Conservation (phyloP, 257 asterid species). For the Lantana camara region DNA sequence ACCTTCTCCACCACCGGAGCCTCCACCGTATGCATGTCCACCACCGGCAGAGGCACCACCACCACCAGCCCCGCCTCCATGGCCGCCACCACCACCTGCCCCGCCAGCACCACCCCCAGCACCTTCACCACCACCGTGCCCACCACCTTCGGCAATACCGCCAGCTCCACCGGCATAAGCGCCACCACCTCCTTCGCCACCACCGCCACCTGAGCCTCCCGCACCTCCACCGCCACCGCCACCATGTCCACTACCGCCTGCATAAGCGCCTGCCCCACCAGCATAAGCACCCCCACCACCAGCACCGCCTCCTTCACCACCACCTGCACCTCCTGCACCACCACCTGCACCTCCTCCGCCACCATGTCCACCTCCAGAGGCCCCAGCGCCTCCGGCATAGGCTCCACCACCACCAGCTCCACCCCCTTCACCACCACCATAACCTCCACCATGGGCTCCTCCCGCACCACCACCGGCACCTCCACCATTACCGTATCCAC, state of each 20-base stretch:
- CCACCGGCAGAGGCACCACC: constrained; percentile 38
- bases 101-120: no score
- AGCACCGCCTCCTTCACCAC: constrained; percentile 31
- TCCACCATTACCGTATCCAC: constrained; percentile 51
- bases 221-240: constrained; percentile 45
- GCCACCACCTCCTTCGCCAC: constrained; percentile 59
- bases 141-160: constrained; percentile 42
- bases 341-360: constrained; percentile 51
- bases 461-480: constrained; percentile 42
- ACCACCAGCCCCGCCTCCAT: constrained; percentile 36
- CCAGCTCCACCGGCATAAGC: constrained; percentile 35
- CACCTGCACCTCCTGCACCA: constrained; percentile 46
- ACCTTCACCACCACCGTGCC: constrained; percentile 47
- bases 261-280: no score
- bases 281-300: constrained; percentile 42
- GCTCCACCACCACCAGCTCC: constrained; percentile 64
- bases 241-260: constrained; percentile 54
- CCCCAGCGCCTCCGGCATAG: constrained; percentile 36
- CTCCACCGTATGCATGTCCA: constrained; percentile 53
- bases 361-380: constrained; percentile 37
- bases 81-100: constrained; percentile 48
- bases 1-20: constrained; percentile 55
- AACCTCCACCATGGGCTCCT: constrained; percentile 55
- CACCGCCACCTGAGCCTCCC: no score
- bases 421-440: constrained; percentile 54